Base-by-base conservation (phyloP, 352 stramenopile genomes). In the Albugo laibachii region DNA sequence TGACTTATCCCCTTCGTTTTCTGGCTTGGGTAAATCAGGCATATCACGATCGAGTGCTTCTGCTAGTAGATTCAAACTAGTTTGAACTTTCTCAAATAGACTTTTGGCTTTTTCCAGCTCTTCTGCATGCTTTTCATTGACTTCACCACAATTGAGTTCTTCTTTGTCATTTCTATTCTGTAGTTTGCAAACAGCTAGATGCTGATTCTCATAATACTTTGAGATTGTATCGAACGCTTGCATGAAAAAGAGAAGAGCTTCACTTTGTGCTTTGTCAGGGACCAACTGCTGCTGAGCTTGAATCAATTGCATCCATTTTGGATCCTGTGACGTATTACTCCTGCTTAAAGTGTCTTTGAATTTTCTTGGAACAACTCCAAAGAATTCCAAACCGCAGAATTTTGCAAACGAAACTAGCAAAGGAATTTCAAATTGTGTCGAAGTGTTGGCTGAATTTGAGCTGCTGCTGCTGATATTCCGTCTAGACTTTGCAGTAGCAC, bases 401-500 rank as follows among this genome's bases (percentile, higher is more conserved):
- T 97, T 97, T 44, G 84, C 85, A 68, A 97, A 97, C 45, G 79
- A 92, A 51, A 97, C 83, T 13, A 97, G 70, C 40, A 97, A 62
- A 55, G 85, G 83, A 13, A 95, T 84, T 73, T 98, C 92, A 10
- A 88, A 55, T 55, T 84, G 77, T 11, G 41, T 48, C 1, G 65
- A 60, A 10, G 64, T 52, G 12, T 49, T 54, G 34, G 57, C 50
- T 35, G 53, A 45, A 49, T 50, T 49, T 2, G 54, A 45, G 43
- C 80, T 70, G n/a, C 69, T 48, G n/a, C 20, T 38, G 13, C 21
- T 41, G 20, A 41, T 36, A 42, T 48, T 36, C 8, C 24, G 24
- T 31, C 24, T 31, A 3, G 24, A 31, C 24, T 31, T 31, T 31
- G 24, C 24, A 31, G 24, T 31, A 31, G 24, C 24, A 31, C 8